Conservation (phyloP, 805 yeast species). For the Candida namnaoensis region DNA sequence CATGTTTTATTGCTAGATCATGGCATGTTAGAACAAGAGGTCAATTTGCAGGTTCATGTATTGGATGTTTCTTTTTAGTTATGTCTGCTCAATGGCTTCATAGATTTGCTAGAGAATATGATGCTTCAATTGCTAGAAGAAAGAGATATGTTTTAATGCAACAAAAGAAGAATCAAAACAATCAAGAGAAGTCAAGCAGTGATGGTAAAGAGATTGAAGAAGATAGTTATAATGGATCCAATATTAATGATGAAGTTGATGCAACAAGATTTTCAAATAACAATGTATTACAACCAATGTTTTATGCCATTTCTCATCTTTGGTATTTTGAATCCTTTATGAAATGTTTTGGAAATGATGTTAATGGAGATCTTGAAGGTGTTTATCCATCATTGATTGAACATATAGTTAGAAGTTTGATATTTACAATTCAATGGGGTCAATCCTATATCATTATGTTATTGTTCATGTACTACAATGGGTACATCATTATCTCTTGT, state of each 20-base stretch:
- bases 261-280: not conserved
- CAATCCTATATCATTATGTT: conserved; percentile 59
- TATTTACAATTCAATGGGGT: conserved; percentile 56
- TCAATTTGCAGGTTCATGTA: conserved; percentile 66
- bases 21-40: conserved; percentile 57
- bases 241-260: not conserved
- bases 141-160: not conserved
- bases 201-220: no score
- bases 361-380: no score
- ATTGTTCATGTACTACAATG: conserved; percentile 69
- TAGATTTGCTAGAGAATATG: conserved; percentile 45
- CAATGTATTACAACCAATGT: conserved; percentile 13
- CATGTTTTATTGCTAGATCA: conserved; percentile 52
- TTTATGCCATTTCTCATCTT: conserved; percentile 17
- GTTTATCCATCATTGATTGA: conserved; percentile 36
- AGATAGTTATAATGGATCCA: no score
- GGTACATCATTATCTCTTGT: conserved; percentile 56
- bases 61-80: conserved; percentile 56
- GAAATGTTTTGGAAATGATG: conserved; percentile 6
- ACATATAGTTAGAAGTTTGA: conserved; percentile 38
- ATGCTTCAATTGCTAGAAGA: conserved; percentile 26
- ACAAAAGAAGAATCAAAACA: not conserved
- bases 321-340: conserved; percentile 18
- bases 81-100: conserved; percentile 50
- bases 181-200: not conserved